These are phyloP conservation scores for Tilletia caries DNA, from an alignment of 1,284 basidiomycete species.

Conservation along the genomic window DNA sequence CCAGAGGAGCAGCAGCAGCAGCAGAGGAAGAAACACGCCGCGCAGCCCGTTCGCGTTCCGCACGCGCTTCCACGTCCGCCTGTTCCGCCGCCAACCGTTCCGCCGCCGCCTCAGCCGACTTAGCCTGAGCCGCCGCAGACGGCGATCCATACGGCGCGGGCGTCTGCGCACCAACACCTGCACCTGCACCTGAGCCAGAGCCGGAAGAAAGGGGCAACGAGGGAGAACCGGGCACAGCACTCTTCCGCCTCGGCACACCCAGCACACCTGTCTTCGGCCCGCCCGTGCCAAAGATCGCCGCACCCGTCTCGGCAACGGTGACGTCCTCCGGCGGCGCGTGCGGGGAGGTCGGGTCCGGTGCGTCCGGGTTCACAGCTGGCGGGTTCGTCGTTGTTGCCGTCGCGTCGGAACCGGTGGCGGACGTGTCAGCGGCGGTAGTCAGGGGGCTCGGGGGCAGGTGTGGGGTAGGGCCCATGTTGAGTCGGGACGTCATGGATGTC, in stretches of 20 bases:
- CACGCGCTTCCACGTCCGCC: not conserved
- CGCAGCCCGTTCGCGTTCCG: not conserved
- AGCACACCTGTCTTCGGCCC: slow-evolving; percentile 37
- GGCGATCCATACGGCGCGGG: not conserved
- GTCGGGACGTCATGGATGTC: not conserved
- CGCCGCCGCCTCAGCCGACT: slow-evolving; percentile 9
- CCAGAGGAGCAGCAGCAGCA: not conserved
- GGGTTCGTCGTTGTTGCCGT: not conserved
- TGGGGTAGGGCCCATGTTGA: slow-evolving; percentile 9
- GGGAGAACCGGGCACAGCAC: not conserved
- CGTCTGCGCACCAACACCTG: too few species aligned
- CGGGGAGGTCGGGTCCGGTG: slow-evolving; percentile 4
- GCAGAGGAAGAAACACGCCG: not conserved
- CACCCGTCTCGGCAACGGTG: slow-evolving; percentile 37
- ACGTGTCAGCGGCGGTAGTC: not conserved
- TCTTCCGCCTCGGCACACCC: slow-evolving; percentile 21
- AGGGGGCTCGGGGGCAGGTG: not conserved
- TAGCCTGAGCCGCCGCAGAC: not conserved
- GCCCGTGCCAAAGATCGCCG: slow-evolving; percentile 30
- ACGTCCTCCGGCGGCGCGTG: slow-evolving; percentile 23
- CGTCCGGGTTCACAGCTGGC: not conserved
- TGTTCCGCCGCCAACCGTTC: slow-evolving; percentile 1
- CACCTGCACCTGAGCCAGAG: not conserved
- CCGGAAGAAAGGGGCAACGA: not conserved
- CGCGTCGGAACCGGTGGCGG: too few species aligned